Evolutionary conservation across 2,329 filamentous ascomycete species (phyloP), one percentile per base, ranked within the genome.

Genomic region (Mariannaea sp.): DNA sequence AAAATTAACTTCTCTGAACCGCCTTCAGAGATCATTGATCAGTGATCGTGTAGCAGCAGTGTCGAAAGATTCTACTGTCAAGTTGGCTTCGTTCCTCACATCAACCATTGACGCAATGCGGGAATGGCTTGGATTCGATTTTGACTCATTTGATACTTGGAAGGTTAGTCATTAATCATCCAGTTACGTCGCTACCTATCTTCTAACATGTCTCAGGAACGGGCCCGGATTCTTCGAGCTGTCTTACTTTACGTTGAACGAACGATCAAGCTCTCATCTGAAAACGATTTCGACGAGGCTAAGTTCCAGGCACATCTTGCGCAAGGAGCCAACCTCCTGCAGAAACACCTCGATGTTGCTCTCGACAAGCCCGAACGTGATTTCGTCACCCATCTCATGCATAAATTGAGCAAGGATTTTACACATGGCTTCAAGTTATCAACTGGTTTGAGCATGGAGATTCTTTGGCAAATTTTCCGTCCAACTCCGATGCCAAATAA

Each of bases 401-500:
- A 70, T 1, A 75, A 71, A 5, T 65, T 87, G 2, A 72, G 79
- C 36, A 74, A 74, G 32, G 79, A 79, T 43, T 93, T 96, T 65
- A 79, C 82, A 19, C 80, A 83, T 13, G 85, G 84, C 2, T 92
- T 92, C 74, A 84, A 85, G 49, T 74, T 95, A 12, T 85, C 78
- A 0, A 92, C 88, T 2, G 92, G 91, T 0, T 75, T 92, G 10
- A 87, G 84, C 60, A 94, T 95, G 89, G 89, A 94, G 66, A 70
- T 75, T 7, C 78, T 96, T 5, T 96, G 92, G 93, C 81, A 83
- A 35, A 66, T 77, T 1, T 82, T 95, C 65, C 83, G 88, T 47
- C 90, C 92, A 1, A 70, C 75, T 9, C 79, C 84, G 4, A 76
- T 86, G 17, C 71, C 77, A 2, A 76, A 77, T 14, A 68, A 73